Evolutionary conservation across 129 eudicot species (phyloP).

Genomic region (Heracleum sosnowskyi): DNA sequence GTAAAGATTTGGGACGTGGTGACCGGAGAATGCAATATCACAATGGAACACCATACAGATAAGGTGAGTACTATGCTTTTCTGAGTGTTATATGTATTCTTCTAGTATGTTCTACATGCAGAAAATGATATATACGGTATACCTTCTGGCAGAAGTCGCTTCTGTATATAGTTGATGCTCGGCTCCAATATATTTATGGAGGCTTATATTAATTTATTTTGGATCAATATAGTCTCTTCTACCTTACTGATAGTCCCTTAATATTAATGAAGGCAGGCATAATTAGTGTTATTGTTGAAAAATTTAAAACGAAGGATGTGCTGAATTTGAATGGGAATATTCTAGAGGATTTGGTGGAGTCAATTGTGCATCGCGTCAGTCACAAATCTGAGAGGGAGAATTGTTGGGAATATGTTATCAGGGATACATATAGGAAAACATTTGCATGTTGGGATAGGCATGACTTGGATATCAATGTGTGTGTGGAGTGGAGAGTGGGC

Average conservation of each 20-base stretch:
- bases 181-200: background rate
- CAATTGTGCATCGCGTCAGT: background rate
- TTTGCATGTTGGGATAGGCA: background rate
- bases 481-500: background rate
- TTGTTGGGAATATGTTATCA: background rate
- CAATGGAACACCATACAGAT: conserved; percentile 92
- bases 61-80: conserved; percentile 36
- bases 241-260: background rate
- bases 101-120: background rate
- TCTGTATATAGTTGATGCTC: background rate
- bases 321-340: background rate
- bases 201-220: background rate
- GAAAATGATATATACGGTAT: background rate
- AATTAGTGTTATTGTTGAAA: background rate
- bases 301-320: background rate
- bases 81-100: background rate
- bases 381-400: background rate
- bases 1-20: conserved; percentile 94
- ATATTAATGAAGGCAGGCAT: background rate
- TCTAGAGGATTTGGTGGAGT: background rate
- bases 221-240: background rate
- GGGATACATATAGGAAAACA: background rate
- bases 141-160: background rate
- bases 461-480: background rate
- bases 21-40: conserved; percentile 60